phyloP scores from a whole-genome alignment of 192 early-diverging fungal species.

The Haplosporangium gracile region DNA sequence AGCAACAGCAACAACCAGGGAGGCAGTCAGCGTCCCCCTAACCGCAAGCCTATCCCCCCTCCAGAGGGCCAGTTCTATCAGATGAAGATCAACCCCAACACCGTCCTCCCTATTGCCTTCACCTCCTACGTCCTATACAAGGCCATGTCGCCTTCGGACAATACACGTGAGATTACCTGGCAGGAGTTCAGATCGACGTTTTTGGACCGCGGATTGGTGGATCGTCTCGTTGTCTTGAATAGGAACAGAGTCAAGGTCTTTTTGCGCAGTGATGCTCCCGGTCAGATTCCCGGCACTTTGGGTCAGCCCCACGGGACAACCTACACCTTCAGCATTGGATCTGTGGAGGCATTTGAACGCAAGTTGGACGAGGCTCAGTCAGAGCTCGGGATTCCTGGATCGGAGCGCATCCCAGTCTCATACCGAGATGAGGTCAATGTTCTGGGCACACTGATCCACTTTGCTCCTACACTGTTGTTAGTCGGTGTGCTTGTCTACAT shows the following conservation, averaged over 20 bases:
- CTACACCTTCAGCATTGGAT: slow-evolving; percentile 94
- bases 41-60: slow-evolving; percentile 45
- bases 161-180: slow-evolving; percentile 86
- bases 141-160: slow-evolving; percentile 57
- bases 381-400: slow-evolving; percentile 91
- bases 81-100: slow-evolving; percentile 62
- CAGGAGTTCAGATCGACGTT: slow-evolving; percentile 94
- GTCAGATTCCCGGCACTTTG: slow-evolving; percentile 51
- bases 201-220: slow-evolving; percentile 94
- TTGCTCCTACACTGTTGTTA: slow-evolving; percentile 94
- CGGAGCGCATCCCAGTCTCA: slow-evolving; percentile 94
- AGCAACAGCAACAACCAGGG: neutral
- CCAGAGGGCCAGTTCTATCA: slow-evolving; percentile 48
- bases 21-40: slow-evolving; percentile 13
- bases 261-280: slow-evolving; percentile 64
- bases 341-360: slow-evolving; percentile 94
- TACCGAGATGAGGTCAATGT: slow-evolving; percentile 89
- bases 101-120: slow-evolving; percentile 58
- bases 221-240: slow-evolving; percentile 92
- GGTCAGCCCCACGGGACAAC: slow-evolving; percentile 47
- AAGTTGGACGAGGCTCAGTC: slow-evolving; percentile 91
- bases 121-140: slow-evolving; percentile 67
- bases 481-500: slow-evolving; percentile 92
- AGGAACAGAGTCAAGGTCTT: slow-evolving; percentile 86
- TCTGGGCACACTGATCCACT: slow-evolving; percentile 83